Evolutionary conservation across 2,329 filamentous ascomycete genomes (phyloP), one percentile per base, ranked within the genome.

Genomic region (Penicillium griseofulvum): DNA sequence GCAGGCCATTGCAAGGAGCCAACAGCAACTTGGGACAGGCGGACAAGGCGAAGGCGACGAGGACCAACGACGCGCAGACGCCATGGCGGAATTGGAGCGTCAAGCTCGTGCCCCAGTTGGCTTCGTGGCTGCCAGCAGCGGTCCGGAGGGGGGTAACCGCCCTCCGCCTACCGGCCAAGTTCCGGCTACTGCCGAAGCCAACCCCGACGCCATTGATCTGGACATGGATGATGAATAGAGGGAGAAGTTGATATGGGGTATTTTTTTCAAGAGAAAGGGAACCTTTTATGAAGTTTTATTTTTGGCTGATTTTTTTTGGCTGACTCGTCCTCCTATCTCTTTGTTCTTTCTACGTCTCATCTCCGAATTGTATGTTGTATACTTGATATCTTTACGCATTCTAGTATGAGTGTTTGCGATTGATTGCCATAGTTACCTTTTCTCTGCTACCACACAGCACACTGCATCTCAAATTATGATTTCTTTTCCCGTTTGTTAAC

Each of bases 201-300:
- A 96, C 68, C 91, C 91, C 2, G 91, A 96, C 68, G 90, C 89
- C 24, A 94, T 96, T 70, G 89, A 94, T 72, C 86, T 89, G 75
- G 87, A 77, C 44, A 74, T 74, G 71, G 70, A 73, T 57, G 70
- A 66, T 19, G 70, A 73, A 19, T 71, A 68, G 51, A 31, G 24
- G n/a, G 29, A 17, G 10, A 57, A 42, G 24, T 33, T 11, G 44
- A 43, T 45, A 31, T 49, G 41, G 24, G 43, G 22, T 29, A 48
- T 37, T 34, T 34, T 45, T 22, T n/a, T 22, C 8, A 17, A 44
- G 39, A 33, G 39, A 16, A 45, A 49, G 31, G 14, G 9, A 38
- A 45, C 28, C 34, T 34, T 9, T 24, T 19, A 28, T 16, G 19
- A 51, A n/a, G 2, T 16, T 29, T 49, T 29, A 12, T 31, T 31